phyloP scores from a whole-genome alignment of 192 early-diverging fungal species.

The Gryganskiella cystojenkinii region DNA sequence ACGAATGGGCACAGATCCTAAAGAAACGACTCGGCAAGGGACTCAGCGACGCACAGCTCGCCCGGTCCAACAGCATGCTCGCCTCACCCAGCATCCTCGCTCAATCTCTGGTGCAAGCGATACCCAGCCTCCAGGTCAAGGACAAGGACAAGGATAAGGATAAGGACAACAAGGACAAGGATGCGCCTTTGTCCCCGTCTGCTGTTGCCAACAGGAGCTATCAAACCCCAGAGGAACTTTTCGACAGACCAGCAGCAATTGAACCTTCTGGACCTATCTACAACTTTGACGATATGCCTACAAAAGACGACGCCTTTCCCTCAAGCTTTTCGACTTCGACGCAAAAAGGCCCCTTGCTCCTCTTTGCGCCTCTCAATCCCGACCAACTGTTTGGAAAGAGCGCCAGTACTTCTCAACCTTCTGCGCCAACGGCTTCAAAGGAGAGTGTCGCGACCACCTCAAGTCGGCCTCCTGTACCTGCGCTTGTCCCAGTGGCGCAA shows the following conservation, averaged over 20 bases:
- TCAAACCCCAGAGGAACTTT: slow-evolving; percentile 50
- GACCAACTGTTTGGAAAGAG: slow-evolving; percentile 29
- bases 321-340: slow-evolving; percentile 22
- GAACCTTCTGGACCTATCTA: slow-evolving; percentile 18
- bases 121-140: slow-evolving; percentile 49
- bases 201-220: slow-evolving; percentile 24
- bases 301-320: slow-evolving; percentile 33
- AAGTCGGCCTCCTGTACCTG: slow-evolving; percentile 7
- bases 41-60: slow-evolving; percentile 41
- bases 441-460: too few species aligned
- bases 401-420: slow-evolving; percentile 15
- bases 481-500: not conserved
- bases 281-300: slow-evolving; percentile 17
- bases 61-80: slow-evolving; percentile 49
- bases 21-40: slow-evolving; percentile 38
- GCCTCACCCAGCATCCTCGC: slow-evolving; percentile 50
- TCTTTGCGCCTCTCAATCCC: slow-evolving; percentile 45
- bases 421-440: slow-evolving; percentile 7
- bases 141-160: too few species aligned
- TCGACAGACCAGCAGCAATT: slow-evolving; percentile 43
- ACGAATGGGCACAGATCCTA: slow-evolving; percentile 44
- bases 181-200: slow-evolving; percentile 17
- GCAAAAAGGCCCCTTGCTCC: slow-evolving; percentile 16
- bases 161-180: too few species aligned
- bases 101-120: slow-evolving; percentile 41